Evolutionary conservation across 2,329 filamentous ascomycete species (phyloP), one percentile per base, ranked within the genome.

Genomic region (Pseudopithomyces maydicus): DNA sequence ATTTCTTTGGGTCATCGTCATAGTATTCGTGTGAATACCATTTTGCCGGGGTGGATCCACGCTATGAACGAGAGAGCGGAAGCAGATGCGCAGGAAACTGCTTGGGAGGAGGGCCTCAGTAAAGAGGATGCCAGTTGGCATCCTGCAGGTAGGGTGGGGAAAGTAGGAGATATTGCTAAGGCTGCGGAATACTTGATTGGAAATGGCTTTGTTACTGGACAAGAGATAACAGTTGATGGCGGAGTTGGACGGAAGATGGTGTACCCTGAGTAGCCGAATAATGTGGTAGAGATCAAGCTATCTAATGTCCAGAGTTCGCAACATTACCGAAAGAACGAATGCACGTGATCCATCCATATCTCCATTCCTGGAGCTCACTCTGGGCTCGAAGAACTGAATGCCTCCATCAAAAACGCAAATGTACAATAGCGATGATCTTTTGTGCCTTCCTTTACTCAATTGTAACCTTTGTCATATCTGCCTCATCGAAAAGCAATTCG

Each of bases 1-100:
- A 75, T 81, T 7, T 80, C 77, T 38, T 67, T 83, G 14, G 78
- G 75, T 1, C 72, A 77, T 47, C 66, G 71, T 3, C 74, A 78
- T 43, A 74, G 76, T 11, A 77, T 84, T 23, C 72, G 80, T 4
- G 79, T 81, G 23, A 84, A 82, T 58, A 76, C 80, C 0, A 79
- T 84, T 15, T 63, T 82, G 33, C 81, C 80, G 0, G 81, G 82
- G 0, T 84, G 82, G 82, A 81, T 84, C 45, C 76, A 83, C 61
- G 81, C 83, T 7, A 70, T 64, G 45, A 73, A 82, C 44, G 78
- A 80, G 66, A 75, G 70, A 41, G 72, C 73, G 58, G 65, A 66
- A 38, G 78, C 70, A 2, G 79, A 83, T 62, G 75, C 78, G 61
- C 67, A 73, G 39, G 74, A 74, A 0, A 57, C 49, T 46, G 58